Evolutionary conservation across 805 yeast genomes (phyloP).

Genomic region (Spathaspora boniae): DNA sequence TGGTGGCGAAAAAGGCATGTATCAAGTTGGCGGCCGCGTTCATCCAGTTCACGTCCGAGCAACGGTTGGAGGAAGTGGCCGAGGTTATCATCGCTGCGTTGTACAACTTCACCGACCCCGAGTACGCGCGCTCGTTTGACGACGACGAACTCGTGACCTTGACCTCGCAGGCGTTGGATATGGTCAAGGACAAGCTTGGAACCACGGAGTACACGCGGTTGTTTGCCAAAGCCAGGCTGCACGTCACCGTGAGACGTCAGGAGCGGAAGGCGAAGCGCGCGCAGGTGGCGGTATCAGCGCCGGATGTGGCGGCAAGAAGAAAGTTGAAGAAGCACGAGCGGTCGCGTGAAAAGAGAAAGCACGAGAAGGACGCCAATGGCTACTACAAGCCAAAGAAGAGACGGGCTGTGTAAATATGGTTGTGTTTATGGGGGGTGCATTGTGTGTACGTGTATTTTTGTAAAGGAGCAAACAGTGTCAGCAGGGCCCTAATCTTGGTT

Average conservation of each 20-base stretch:
- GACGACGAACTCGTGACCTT: slow-evolving; percentile 50
- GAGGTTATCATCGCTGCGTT: slow-evolving; percentile 55
- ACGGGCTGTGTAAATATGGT: slow-evolving; percentile 11
- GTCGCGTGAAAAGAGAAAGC: slow-evolving; percentile 73
- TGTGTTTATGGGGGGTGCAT: slow-evolving; percentile 1
- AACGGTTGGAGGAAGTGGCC: slow-evolving; percentile 39
- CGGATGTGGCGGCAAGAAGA: slow-evolving; percentile 77
- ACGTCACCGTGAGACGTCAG: slow-evolving; percentile 58
- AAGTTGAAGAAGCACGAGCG: slow-evolving; percentile 73
- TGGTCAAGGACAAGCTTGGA: slow-evolving; percentile 69
- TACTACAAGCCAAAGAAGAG: slow-evolving; percentile 64
- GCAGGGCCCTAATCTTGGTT: background rate
- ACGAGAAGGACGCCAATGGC: slow-evolving; percentile 73
- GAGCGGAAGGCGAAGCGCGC: slow-evolving; percentile 78
- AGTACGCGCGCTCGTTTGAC: slow-evolving; percentile 38
- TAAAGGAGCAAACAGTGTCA: too few relatives aligned
- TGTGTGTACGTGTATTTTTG: too few relatives aligned
- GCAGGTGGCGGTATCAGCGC: slow-evolving; percentile 69
- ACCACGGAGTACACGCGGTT: slow-evolving; percentile 61
- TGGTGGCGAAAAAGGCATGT: slow-evolving; percentile 61
- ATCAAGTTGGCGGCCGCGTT: slow-evolving; percentile 70
- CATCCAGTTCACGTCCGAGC: slow-evolving; percentile 45
- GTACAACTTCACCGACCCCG: slow-evolving; percentile 44
- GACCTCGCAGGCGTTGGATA: slow-evolving; percentile 62
- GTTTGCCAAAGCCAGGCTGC: slow-evolving; percentile 61